Conservation (phyloP, 305 asterid genomes). For the Stenogyne calaminthoides region DNA sequence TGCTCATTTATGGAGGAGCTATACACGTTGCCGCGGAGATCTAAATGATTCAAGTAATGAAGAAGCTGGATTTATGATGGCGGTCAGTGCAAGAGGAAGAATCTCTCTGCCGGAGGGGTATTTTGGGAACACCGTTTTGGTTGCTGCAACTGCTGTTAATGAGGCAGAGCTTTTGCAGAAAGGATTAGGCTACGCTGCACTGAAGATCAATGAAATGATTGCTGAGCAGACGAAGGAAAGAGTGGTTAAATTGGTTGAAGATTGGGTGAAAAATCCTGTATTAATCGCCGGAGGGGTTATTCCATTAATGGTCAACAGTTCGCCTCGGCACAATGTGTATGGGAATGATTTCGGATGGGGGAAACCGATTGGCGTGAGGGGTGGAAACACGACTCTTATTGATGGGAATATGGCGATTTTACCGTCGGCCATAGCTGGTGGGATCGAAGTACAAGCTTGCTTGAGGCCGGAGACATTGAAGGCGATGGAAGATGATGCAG, state of each 20-base stretch:
- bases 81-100: conserved; percentile 28
- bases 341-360: conserved; percentile 66
- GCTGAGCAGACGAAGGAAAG: conserved; percentile 31
- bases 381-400: conserved; percentile 37
- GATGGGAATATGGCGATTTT: conserved; percentile 44
- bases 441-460: conserved; percentile 49
- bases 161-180: conserved; percentile 28
- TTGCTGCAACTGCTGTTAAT: background rate
- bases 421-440: conserved; percentile 42
- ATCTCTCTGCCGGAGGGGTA: conserved; percentile 37
- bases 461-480: conserved; percentile 26
- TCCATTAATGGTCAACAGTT: conserved; percentile 34
- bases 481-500: conserved; percentile 41
- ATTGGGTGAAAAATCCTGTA: conserved; percentile 37
- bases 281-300: background rate
- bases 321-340: conserved; percentile 48
- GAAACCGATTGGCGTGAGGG: conserved; percentile 47
- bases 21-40: conserved; percentile 19
- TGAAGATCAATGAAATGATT: conserved; percentile 36
- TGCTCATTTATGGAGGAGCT: conserved; percentile 49
- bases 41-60: background rate
- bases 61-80: conserved; percentile 4
- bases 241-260: conserved; percentile 13
- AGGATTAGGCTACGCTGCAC: conserved; percentile 42
- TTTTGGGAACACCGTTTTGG: conserved; percentile 41